Evolutionary conservation across 768 basidiomycete genomes (phyloP), one percentile per base, ranked within the genome.

Genomic region (Auricularia sp.): DNA sequence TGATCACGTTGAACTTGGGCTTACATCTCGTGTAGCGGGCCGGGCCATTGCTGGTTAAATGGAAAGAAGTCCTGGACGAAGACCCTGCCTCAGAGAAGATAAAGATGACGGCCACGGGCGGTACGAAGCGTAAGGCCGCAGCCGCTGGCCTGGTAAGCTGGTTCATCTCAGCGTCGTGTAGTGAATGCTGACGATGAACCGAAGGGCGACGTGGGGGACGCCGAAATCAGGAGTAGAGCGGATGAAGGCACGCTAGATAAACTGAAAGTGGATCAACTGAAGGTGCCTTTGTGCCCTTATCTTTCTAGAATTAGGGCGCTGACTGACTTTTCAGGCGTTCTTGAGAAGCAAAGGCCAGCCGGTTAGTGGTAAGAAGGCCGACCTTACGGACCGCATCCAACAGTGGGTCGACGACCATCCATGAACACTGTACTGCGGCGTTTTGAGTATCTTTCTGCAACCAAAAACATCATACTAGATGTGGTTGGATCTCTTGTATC

Each of bases 191-290:
- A 29, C 29, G 29, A 29, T 29, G 29, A 29, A 29, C 29, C 29
- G 85, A 86, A 90, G 37, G 74, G 82, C 34, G 81, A 79, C 62
- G 80, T 88, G 18, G 84, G 86, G 69, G 87, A 93, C 71, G 83
- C 82, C 51, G 91, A 93, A 74, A 79, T 95, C 61, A 83, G 86
- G 65, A 85, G 83, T 68, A 82, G 80, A 71, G 86, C 84, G 70
- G 82, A 85, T 14, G 75, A 74, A 14, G 89, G 85, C 4, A 77
- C 74, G 18, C 76, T 94, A 54, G 76, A 67, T 63, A 96, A 93
- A 90, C 78, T 92, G 67, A 85, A 83, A 18, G 86, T 90, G 67
- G 88, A 89, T 74, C 87, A 90, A 70, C 78, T 93, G 61, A 92
- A 89, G 82, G 89, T 88, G 67, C 65, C 67, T n/a, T 6, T 61